A percentile compares a stretch with the other conserved stretches of the same genome.
These are phyloP conservation scores for Neurospora sp. DNA, from an alignment of 495 filamentous ascomycete genomes.

Conservation along the genomic window DNA sequence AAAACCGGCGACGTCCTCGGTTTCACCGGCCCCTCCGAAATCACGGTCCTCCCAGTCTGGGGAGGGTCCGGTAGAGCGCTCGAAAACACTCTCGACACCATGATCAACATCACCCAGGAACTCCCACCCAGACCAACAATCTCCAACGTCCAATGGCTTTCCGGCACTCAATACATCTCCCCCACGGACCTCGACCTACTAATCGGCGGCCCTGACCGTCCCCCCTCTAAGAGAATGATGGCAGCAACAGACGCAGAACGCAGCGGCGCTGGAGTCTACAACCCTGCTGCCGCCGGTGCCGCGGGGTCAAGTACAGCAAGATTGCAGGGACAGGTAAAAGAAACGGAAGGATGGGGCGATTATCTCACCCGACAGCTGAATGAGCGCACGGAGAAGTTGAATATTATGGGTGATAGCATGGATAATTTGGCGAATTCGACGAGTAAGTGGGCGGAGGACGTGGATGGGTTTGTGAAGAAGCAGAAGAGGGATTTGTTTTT, in stretches of 20 bases:
- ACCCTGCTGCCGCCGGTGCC: conserved; percentile 2
- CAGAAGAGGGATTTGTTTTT: conserved; percentile 79
- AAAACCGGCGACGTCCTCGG: conserved; percentile 69
- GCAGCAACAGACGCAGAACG: conserved; percentile 36
- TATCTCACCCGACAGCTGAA: conserved; percentile 74
- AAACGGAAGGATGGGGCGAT: conserved; percentile 45
- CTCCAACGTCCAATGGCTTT: conserved; percentile 90
- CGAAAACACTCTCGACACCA: conserved; percentile 50
- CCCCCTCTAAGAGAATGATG: conserved; percentile 68
- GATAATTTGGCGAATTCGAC: conserved; percentile 69
- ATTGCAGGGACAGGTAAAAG: conserved; percentile 39
- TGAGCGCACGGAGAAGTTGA: conserved; percentile 80
- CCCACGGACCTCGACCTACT: conserved; percentile 84
- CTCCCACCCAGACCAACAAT: conserved; percentile 86
- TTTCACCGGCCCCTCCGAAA: conserved; percentile 84
- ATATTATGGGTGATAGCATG: conserved; percentile 73
- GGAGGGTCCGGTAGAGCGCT: conserved; percentile 47
- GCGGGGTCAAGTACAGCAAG: conserved; percentile 54
- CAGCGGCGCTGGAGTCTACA: conserved; percentile 17
- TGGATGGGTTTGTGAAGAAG: conserved; percentile 70
- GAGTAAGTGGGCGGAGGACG: conserved; percentile 72
- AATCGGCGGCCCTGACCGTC: conserved; percentile 81
- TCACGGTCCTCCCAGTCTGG: conserved; percentile 72
- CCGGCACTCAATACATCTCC: conserved; percentile 85
- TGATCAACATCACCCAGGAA: conserved; percentile 63